Conservation (phyloP, 2,329 filamentous ascomycete species). For the Myriosclerotinia duriaeana region DNA sequence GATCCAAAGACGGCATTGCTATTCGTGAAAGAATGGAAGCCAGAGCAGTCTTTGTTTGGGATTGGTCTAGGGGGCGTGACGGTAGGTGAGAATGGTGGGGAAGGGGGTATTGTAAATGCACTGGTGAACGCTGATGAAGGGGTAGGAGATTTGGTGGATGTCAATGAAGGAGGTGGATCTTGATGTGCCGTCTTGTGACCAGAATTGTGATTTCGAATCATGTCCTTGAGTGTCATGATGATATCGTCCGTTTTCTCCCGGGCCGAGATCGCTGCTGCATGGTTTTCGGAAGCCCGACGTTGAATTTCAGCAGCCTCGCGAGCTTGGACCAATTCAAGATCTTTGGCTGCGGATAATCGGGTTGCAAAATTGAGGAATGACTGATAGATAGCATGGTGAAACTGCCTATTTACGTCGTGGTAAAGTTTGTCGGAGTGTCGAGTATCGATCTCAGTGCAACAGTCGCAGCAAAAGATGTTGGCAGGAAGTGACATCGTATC, state of each 20-base stretch:
- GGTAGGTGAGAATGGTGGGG: slow-evolving; percentile 3
- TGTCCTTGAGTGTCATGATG: neutral
- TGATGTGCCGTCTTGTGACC: neutral
- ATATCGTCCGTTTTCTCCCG: neutral
- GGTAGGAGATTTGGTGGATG: neutral
- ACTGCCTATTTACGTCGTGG: slow-evolving; percentile 21
- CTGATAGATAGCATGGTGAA: slow-evolving; percentile 21
- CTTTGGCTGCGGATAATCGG: slow-evolving; percentile 6
- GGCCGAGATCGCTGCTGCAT: neutral
- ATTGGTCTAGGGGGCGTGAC: neutral
- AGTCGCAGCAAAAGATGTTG: slow-evolving; percentile 22
- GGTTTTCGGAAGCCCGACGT: neutral
- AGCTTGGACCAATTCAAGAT: slow-evolving; percentile 9
- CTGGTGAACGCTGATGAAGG: slow-evolving; percentile 6
- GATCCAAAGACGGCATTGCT: neutral
- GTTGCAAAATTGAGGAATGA: slow-evolving; percentile 21
- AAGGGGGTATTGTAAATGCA: slow-evolving; percentile 6
- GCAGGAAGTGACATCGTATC: slow-evolving; percentile 5
- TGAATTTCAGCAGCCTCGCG: neutral
- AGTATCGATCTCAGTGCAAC: slow-evolving; percentile 1
- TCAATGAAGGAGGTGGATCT: neutral
- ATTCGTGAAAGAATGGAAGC: neutral
- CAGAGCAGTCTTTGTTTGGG: neutral
- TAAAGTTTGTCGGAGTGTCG: slow-evolving; percentile 19
- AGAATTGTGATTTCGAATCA: slow-evolving; percentile 19